Evolutionary conservation across 495 filamentous ascomycete species (phyloP), one percentile per base, ranked within the genome.

Genomic region (Mytilinidion resinicola): DNA sequence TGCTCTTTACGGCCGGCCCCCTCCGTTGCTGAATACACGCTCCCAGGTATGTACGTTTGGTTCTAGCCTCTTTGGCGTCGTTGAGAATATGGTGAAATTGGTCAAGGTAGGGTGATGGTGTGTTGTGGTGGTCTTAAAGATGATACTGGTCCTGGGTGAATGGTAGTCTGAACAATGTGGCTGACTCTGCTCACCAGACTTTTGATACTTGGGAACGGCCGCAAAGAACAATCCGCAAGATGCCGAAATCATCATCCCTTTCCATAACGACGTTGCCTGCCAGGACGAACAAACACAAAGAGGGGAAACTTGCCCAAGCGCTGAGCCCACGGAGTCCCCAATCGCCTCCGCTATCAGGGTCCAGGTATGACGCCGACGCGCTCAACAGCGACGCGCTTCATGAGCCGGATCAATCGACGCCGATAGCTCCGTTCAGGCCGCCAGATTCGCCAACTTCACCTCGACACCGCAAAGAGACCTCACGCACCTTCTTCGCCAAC

Each of bases 401-500:
- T 20, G 53, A 56, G 5, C 35, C 56, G 25, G 58, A 76, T 54
- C 63, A 72, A 42, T 59, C 67, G 21, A 78, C 78, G 15, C 78
- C 78, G 20, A 76, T 80, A 51, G 82, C 81, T 12, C 75, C 81
- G 17, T 77, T 82, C 51, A 79, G 80, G 36, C 74, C 77, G 56
- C 79, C 80, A 37, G 73, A 79, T 8, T 81, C 77, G 9, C 76
- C 78, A 3, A 70, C 73, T 10, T 71, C 73, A 15, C 67, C 74
- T 2, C 80, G 76, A 61, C 80, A 80, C 55, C 64, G 69, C 15
- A 68, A 79, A 55, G 80, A 82, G 55, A 68, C 73, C 5, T 82
- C 80, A 8, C 78, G 73, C 53, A 79, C 78, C 2, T 80, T 84
- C 44, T 85, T 85, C 57, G 73, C 79, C 20, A 82, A 75, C 51